Percentiles rank a stretch among this genome's conserved stretches.
Evolutionary conservation across 306 rosid genomes (phyloP).

Genomic region (Ceratonia siliqua): DNA sequence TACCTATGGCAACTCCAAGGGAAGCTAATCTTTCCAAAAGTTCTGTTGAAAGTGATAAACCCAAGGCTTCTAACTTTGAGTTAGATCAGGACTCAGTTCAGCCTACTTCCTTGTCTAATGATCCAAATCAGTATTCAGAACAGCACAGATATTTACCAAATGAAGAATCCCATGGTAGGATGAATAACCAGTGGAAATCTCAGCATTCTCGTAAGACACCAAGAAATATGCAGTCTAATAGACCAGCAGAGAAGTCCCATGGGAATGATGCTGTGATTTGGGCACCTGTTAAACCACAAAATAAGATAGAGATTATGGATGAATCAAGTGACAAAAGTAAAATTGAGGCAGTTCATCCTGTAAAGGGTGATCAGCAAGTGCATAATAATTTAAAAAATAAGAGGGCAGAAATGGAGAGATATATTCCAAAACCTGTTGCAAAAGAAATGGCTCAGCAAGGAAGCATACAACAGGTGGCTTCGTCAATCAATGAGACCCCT

Average conservation of each 20-base stretch:
- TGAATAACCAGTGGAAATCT: constrained; percentile 68
- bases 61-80: constrained; percentile 48
- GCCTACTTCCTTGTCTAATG: constrained; percentile 43
- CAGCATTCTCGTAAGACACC: constrained; percentile 67
- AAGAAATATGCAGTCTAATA: constrained; percentile 61
- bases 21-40: constrained; percentile 44
- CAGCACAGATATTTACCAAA: constrained; percentile 43
- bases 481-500: constrained; percentile 45
- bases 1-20: constrained; percentile 39
- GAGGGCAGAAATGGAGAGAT: constrained; percentile 93
- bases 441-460: constrained; percentile 94
- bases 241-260: constrained; percentile 59
- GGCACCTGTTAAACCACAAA: constrained; percentile 85
- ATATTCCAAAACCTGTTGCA: constrained; percentile 90
- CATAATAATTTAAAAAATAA: constrained; percentile 62
- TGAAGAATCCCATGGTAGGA: constrained; percentile 63
- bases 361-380: constrained; percentile 61
- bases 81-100: constrained; percentile 52
- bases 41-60: constrained; percentile 49
- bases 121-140: constrained; percentile 48
- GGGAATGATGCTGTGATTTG: constrained; percentile 70
- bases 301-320: constrained; percentile 58
- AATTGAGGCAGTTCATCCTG: constrained; percentile 47
- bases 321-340: constrained; percentile 53
- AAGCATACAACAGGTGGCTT: constrained; percentile 45